Evolutionary conservation across 371 early-diverging fungal species (phyloP), one percentile per base, ranked within the genome.

Genomic region (Basidiobolus meristosporus): DNA sequence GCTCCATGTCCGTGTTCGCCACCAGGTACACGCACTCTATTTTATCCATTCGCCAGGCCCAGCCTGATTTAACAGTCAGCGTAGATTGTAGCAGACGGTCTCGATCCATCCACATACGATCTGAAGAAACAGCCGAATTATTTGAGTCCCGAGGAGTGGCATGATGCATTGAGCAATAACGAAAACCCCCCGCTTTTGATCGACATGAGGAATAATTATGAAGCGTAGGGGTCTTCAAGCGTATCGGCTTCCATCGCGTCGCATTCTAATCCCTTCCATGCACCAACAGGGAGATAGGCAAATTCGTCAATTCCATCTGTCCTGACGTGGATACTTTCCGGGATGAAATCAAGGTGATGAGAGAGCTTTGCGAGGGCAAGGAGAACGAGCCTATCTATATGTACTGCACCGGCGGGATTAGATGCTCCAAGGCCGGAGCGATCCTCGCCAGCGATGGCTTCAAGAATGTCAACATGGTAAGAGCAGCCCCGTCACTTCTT

Each of bases 401-500:
- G 82, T 82, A 82, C 43, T 82, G 83, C 55, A 82, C 83, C 1
- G 83, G 83, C 15, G 83, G 83, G 9, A 82, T 82, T 20, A 67
- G 83, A 11, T 82, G 83, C 35, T 72, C 80, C 1, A 65, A 76
- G 5, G 77, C 78, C 10, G 79, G 82, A 2, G 68, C 82, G 7
- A 60, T 77, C 14, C 53, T 82, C 12, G 69, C 57, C 19, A 65
- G 78, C 0, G 65, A 68, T 9, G 82, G 80, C 5, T 74, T 72
- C 42, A 48, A 70, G 6, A 68, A 66, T 4, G 78, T 84, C 30
- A 73, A 74, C 40, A 63, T 78, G 33, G 63, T 66, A 51, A 45
- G 39, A 3, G 7, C 19, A 3, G 7, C 10, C 1, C 10, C 19
- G 2, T n/a, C n/a, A n/a, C n/a, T n/a, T n/a, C n/a, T n/a, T n/a